phyloP scores from a whole-genome alignment of 2,329 filamentous ascomycete species.

The Cladophialophora carrionii region DNA sequence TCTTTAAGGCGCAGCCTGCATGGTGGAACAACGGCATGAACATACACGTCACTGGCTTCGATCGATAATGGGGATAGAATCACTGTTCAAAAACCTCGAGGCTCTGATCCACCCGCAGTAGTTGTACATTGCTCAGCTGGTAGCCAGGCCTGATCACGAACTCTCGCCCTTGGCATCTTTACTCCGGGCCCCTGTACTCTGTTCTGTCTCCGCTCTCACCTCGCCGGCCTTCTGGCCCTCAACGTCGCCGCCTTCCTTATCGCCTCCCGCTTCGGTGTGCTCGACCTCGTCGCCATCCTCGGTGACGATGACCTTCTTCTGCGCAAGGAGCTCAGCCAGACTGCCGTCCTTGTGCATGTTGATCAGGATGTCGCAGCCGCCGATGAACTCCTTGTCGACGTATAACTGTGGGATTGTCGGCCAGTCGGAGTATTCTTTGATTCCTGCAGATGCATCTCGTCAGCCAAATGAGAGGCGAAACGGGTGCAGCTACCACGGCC shows the following conservation, averaged over 20 bases:
- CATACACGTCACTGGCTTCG: neutral
- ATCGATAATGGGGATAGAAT: neutral
- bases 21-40: neutral
- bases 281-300: conserved; percentile 47
- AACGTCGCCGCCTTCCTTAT: conserved; percentile 28
- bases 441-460: conserved; percentile 60
- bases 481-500: neutral
- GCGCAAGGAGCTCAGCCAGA: conserved; percentile 85
- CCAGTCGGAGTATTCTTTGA: conserved; percentile 99
- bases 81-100: neutral
- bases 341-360: conserved; percentile 97
- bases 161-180: conserved; percentile 37
- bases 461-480: neutral
- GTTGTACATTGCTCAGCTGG: neutral
- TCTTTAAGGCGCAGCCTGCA: neutral
- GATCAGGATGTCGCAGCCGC: conserved; percentile 95
- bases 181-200: conserved; percentile 32
- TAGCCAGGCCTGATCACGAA: conserved; percentile 16
- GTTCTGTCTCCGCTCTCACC: conserved; percentile 28
- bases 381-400: conserved; percentile 91
- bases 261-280: conserved; percentile 50
- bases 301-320: conserved; percentile 80
- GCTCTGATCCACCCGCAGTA: neutral
- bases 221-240: conserved; percentile 33
- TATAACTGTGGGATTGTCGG: conserved; percentile 98